These are phyloP conservation scores for Brassica rapa DNA, from an alignment of 345 rosid species.

Conservation along the genomic window DNA sequence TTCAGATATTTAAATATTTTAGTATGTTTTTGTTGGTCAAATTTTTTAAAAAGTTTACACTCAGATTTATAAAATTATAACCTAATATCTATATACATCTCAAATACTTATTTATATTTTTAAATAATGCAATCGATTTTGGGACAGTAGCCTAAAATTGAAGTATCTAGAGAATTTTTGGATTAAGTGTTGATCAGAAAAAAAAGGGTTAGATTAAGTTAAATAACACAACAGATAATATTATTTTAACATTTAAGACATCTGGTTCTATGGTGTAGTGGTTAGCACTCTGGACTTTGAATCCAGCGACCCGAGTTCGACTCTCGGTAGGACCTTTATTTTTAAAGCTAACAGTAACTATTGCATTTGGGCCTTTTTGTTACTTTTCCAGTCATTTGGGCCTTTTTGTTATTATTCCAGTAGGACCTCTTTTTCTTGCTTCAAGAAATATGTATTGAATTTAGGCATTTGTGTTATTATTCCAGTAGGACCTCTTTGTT, in stretches of 20 bases:
- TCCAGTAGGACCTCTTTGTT: neutral
- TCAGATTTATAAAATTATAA: neutral
- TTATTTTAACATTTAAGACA: rapidly evolving
- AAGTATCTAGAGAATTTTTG: neutral
- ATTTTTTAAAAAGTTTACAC: neutral
- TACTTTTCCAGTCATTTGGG: neutral
- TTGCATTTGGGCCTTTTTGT: neutral
- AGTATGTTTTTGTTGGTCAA: neutral
- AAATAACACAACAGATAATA: neutral
- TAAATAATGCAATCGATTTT: neutral
- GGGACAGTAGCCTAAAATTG: neutral
- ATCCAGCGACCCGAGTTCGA: conserved; percentile 99
- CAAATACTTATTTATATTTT: neutral
- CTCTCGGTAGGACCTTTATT: conserved; percentile 83
- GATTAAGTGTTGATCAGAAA: too few species aligned
- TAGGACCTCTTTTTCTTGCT: conserved; percentile 53
- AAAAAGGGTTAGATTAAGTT: neutral
- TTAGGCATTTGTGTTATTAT: neutral
- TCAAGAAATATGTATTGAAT: neutral
- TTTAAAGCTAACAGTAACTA: neutral
- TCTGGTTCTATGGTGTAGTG: conserved; percentile 95
- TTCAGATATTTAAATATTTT: neutral
- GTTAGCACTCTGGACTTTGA: conserved; percentile 99
- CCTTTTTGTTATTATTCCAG: conserved; percentile 49
- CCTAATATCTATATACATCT: neutral